Percentiles rank a stretch among this genome's conserved stretches.
Conservation (phyloP, 129 eudicot genomes). For the sunflower (Helianthus annuus) region DNA sequence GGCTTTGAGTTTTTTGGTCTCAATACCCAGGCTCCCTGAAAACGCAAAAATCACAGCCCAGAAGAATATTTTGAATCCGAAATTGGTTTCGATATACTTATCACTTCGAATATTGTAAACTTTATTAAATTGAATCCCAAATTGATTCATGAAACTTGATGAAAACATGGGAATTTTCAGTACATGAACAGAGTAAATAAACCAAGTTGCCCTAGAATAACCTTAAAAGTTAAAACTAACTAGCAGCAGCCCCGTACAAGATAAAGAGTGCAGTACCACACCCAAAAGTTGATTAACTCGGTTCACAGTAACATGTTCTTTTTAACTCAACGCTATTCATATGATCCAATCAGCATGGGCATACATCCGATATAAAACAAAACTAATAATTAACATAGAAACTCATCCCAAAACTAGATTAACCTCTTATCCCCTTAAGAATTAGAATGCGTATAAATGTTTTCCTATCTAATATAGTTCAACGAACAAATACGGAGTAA, state of each 20-base stretch:
- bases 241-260: background rate
- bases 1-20: slow-evolving; percentile 64
- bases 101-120: no score
- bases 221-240: background rate
- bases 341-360: background rate
- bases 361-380: background rate
- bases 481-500: slow-evolving; percentile 14
- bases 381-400: slow-evolving; percentile 3
- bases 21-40: slow-evolving; percentile 96
- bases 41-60: slow-evolving; percentile 23
- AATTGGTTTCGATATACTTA: no score
- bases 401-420: background rate
- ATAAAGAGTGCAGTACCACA: no score
- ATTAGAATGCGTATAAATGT: background rate
- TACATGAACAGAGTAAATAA: background rate
- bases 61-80: no score
- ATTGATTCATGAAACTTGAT: background rate
- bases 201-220: background rate
- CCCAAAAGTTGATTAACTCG: background rate
- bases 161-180: slow-evolving; percentile 3
- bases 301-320: background rate
- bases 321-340: background rate
- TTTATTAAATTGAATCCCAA: no score
- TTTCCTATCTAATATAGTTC: background rate
- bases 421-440: background rate